Percentiles rank a stretch among this genome's conserved stretches.
These are phyloP conservation scores for Pyrenula massariospora DNA, from an alignment of 495 filamentous ascomycete species.

Conservation along the genomic window DNA sequence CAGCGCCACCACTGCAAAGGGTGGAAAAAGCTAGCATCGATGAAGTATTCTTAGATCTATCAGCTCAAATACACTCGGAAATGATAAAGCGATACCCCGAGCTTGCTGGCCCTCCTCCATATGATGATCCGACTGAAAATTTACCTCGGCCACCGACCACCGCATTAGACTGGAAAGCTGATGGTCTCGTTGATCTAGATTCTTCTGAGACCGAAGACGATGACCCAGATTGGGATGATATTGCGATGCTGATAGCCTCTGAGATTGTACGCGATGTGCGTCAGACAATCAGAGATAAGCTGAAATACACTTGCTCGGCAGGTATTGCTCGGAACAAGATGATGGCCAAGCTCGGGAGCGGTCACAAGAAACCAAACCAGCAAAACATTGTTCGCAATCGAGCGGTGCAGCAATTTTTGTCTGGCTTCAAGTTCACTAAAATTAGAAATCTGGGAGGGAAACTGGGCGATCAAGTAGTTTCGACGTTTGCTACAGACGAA, in stretches of 20 bases:
- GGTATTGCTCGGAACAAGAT: slow-evolving; percentile 89
- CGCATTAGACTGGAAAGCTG: slow-evolving; percentile 69
- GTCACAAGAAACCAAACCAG: slow-evolving; percentile 81
- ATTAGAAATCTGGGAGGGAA: slow-evolving; percentile 96
- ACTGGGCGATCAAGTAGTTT: slow-evolving; percentile 72
- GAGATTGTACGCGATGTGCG: slow-evolving; percentile 79
- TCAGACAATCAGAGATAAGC: slow-evolving; percentile 45
- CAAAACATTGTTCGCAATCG: slow-evolving; percentile 85
- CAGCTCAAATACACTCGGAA: slow-evolving; percentile 63
- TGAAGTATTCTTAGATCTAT: slow-evolving; percentile 89
- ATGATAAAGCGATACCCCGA: slow-evolving; percentile 72
- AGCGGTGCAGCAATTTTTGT: slow-evolving; percentile 69
- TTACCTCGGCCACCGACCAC: slow-evolving; percentile 66
- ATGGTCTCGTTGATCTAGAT: slow-evolving; percentile 68
- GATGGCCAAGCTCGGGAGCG: slow-evolving; percentile 86
- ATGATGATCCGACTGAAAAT: slow-evolving; percentile 58
- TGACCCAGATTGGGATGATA: slow-evolving; percentile 93
- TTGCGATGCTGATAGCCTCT: slow-evolving; percentile 72
- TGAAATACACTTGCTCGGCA: slow-evolving; percentile 84
- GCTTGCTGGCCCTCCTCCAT: slow-evolving; percentile 46
- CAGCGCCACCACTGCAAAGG: slow-evolving; percentile 44
- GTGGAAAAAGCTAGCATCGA: slow-evolving; percentile 88
- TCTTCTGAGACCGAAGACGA: slow-evolving; percentile 60
- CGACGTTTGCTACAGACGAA: slow-evolving; percentile 66
- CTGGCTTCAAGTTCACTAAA: slow-evolving; percentile 86